Evolutionary conservation across 345 rosid genomes (phyloP).

Genomic region (Eucalyptus pauciflora): DNA sequence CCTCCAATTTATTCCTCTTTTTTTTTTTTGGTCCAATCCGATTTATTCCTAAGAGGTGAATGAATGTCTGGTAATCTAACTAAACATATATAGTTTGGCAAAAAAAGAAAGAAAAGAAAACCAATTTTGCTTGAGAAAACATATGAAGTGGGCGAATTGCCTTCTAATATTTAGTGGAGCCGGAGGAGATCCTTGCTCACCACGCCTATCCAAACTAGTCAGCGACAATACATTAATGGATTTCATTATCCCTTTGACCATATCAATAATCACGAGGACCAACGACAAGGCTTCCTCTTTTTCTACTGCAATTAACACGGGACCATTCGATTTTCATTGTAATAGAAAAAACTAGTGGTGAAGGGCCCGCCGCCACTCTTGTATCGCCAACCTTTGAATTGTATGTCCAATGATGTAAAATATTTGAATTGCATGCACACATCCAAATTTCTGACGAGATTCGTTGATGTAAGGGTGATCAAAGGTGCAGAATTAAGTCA

Average conservation of each 20-base stretch:
- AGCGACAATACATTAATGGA: background rate
- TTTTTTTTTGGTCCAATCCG: background rate
- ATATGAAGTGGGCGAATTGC: background rate
- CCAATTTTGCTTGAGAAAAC: background rate
- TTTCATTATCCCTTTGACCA: background rate
- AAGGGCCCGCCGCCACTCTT: background rate
- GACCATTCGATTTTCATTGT: background rate
- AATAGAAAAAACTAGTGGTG: background rate
- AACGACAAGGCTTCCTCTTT: background rate
- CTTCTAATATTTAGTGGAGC: background rate
- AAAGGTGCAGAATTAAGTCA: rapidly evolving
- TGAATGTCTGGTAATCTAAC: background rate
- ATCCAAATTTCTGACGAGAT: no score
- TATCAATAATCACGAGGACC: background rate
- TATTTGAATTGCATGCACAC: background rate
- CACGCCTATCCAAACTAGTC: background rate
- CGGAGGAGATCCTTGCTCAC: background rate
- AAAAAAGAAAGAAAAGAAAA: background rate
- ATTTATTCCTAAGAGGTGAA: background rate
- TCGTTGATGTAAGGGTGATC: no score
- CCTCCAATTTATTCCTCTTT: background rate
- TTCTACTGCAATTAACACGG: background rate
- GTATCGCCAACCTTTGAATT: background rate
- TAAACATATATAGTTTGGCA: background rate
- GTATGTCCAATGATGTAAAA: background rate